Evolutionary conservation across 441 rosid genomes (phyloP), one percentile per base, ranked within the genome.

Genomic region (Mallotus repandus): DNA sequence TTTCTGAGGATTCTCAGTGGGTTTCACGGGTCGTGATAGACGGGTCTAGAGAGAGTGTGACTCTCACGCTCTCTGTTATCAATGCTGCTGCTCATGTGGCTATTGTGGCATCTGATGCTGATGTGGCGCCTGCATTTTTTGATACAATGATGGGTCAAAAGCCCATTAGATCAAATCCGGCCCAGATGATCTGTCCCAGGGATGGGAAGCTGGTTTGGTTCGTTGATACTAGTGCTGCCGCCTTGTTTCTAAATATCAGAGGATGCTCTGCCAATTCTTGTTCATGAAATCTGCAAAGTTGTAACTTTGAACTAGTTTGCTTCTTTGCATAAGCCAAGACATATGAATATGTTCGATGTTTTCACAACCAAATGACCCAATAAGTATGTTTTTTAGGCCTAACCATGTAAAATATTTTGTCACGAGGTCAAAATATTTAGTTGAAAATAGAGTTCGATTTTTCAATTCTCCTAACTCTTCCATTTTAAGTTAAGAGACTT

Each of bases 161-260:
- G 60, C 57, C 74, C n/a, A 38, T n/a, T 32, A 32, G 58, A 10
- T 41, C 46, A 0, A n/a, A 1, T 7, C 81, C 81, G 10, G 77
- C 77, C 49, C 70, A 60, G 9, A 69, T 55, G 68, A 61, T 81
- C 0, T 16, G 43, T 53, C 81, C 84, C 46, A 65, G 43, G 13
- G 71, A 77, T 46, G 81, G 81, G 15, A 78, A 72, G 50, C 71
- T 78, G 18, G 81, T 78, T 55, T 81, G 84, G 81, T 81, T 81
- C 25, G 81, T 64, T 6, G 84, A 81, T 61, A 54, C 67, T 1
- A 14, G 2, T 35, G 81, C 79, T n/a, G 81, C 81, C 18, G 72
- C 76, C 0, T 12, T 75, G 46, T 78, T 75, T 73, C 71, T 64
- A 11, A 48, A 45, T 7, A 52, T 71, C 43, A 22, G 19, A 38